Base-by-base conservation (phyloP, 2,329 filamentous ascomycete species). In the Pseudogymnoascus sp. region DNA sequence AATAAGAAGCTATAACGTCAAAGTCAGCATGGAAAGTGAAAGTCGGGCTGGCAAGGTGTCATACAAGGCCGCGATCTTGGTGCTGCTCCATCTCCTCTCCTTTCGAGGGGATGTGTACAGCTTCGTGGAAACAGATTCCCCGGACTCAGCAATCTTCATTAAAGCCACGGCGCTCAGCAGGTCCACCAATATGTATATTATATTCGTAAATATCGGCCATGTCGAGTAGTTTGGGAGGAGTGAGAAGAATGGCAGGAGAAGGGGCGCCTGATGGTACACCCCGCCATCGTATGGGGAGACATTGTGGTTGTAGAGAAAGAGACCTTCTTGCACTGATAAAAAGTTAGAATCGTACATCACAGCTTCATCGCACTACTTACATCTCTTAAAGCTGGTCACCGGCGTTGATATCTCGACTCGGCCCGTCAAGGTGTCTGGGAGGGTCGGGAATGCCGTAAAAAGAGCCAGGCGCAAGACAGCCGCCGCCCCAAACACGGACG, bases 271-370 rank as follows among this genome's bases (percentile, higher is more conserved):
- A 75, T 85, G 82, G 73, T 83, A 87, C 71, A 87, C 90, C 69
- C 94, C 94, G 66, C 94, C 94, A 74, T 99, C 92, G 77, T 97
- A 99, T 1, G 94, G 94, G 63, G 92, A 97, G 62, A 97, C 90
- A 77, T 96, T 95, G 74, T 95, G 90, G 66, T 90, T 92, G 74
- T 97, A 97, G 21, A 99, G 84, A 71, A 96, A 99, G 62, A 99
- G 79, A 17, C 94, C 94, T 77, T 99, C 94, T 80, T 97, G 93
- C 61, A 97, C 91, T 96, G 68, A 13, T 65, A 6, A 15, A 21
- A 47, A 17, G 54, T 70, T 50, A 69, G 63, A 39, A 39, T 39
- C 11, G 9, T 36, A 9, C 24, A 11, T 17, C 11, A n/a, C 15
- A 37, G 24, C 9, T 24, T 24, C 6, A n/a, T 17, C 7, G 13